Conservation (phyloP, 2,329 filamentous ascomycete genomes). For the Stachybotrys chartarum region DNA sequence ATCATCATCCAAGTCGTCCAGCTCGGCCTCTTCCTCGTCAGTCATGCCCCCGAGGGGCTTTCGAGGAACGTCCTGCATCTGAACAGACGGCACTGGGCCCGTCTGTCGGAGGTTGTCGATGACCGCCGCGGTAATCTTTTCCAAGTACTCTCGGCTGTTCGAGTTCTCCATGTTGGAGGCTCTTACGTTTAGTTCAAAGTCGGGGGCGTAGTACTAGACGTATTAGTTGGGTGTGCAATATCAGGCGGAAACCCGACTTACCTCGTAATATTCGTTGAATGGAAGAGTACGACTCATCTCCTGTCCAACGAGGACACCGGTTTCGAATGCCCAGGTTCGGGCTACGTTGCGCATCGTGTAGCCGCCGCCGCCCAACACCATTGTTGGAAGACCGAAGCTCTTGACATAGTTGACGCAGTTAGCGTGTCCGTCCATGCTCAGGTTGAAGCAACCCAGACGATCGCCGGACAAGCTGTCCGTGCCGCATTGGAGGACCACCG, state of each 20-base stretch:
- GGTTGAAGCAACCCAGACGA: constrained; percentile 90
- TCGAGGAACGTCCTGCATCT: constrained; percentile 72
- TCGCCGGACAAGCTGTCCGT: constrained; percentile 93
- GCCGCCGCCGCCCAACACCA: constrained; percentile 92
- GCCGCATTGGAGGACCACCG: constrained; percentile 92
- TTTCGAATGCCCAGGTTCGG: constrained; percentile 95
- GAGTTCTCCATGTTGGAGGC: constrained; percentile 87
- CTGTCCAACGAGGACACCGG: constrained; percentile 78
- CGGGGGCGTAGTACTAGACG: constrained; percentile 78
- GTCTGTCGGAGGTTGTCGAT: constrained; percentile 84
- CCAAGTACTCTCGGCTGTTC: constrained; percentile 74
- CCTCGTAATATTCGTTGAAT: constrained; percentile 92
- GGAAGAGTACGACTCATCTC: constrained; percentile 77
- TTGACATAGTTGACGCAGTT: constrained; percentile 92
- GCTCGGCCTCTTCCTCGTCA: constrained; percentile 59
- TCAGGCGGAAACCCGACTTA: constrained; percentile 23
- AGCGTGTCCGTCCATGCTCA: constrained; percentile 93
- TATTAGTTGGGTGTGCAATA: constrained; percentile 10
- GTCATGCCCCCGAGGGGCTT: constrained; percentile 55
- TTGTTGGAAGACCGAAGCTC: constrained; percentile 71
- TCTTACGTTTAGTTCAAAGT: constrained; percentile 85
- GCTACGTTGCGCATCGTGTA: constrained; percentile 98
- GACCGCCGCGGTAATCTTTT: constrained; percentile 73
- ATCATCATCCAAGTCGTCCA: constrained; percentile 72
- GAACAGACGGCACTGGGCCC: constrained; percentile 79